Evolutionary conservation across 371 early-diverging fungal species (phyloP).

Genomic region (Fennellomyces sp.): DNA sequence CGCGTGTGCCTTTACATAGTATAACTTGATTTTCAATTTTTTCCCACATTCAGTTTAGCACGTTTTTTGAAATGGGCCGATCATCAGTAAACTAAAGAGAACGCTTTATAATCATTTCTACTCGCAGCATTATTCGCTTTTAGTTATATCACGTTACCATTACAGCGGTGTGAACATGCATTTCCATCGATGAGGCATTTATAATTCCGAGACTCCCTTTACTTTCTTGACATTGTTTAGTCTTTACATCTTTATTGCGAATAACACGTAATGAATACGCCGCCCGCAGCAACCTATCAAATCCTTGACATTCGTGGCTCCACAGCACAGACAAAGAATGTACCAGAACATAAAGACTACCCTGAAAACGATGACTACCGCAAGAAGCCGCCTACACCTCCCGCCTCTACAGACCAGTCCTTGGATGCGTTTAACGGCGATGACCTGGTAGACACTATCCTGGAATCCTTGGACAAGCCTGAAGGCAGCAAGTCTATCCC

Average conservation of each 20-base stretch:
- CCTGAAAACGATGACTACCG: background rate
- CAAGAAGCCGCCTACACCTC: conserved; percentile 32
- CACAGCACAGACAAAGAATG: background rate
- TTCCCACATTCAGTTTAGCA: background rate
- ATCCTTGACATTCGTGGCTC: conserved; percentile 37
- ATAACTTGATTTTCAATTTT: background rate
- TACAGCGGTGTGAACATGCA: too few species aligned
- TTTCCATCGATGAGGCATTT: too few species aligned
- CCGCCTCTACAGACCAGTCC: conserved; percentile 26
- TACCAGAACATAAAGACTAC: background rate
- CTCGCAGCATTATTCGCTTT: background rate
- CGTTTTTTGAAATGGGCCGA: background rate
- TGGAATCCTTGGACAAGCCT: conserved; percentile 43
- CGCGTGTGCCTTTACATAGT: background rate
- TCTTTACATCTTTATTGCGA: background rate
- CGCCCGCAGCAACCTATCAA: conserved; percentile 17
- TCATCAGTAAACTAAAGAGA: background rate
- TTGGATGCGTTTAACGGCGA: conserved; percentile 42
- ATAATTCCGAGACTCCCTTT: too few species aligned
- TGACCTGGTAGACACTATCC: conserved; percentile 49
- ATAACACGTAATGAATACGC: conserved; percentile 7
- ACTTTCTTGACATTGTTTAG: too few species aligned
- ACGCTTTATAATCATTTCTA: too few species aligned
- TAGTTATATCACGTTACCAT: background rate
- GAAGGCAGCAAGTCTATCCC: conserved; percentile 58